A percentile compares a stretch with the other conserved stretches of the same genome.
These are phyloP conservation scores for Boletus rubescentipes DNA, from an alignment of 768 basidiomycete species.

Conservation along the genomic window DNA sequence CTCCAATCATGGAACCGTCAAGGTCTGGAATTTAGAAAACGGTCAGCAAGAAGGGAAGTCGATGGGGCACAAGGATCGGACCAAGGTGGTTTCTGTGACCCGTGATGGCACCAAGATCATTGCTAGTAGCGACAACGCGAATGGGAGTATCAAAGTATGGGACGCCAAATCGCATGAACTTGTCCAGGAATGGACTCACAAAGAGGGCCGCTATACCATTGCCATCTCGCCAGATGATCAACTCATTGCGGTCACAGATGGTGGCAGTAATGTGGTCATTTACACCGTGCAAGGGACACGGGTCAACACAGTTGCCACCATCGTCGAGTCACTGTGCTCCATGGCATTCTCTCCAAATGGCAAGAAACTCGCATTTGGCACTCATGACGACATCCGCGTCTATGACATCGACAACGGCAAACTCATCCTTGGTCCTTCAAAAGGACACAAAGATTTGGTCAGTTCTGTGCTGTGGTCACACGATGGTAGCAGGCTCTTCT, in stretches of 20 bases:
- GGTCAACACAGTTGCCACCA: too few relatives aligned
- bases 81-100: slow-evolving; percentile 5
- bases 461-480: slow-evolving; percentile 4
- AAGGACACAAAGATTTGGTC: background rate
- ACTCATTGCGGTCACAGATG: too few relatives aligned
- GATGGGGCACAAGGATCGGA: too few relatives aligned
- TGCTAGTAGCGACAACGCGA: background rate
- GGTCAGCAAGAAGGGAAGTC: too few relatives aligned
- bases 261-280: too few relatives aligned
- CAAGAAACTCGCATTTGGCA: background rate
- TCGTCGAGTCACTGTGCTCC: too few relatives aligned
- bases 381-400: background rate
- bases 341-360: slow-evolving; percentile 3
- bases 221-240: slow-evolving; percentile 3
- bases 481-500: slow-evolving; percentile 6
- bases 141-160: slow-evolving; percentile 1
- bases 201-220: background rate
- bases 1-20: too few relatives aligned
- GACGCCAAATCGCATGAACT: background rate
- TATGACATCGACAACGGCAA: background rate
- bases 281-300: too few relatives aligned
- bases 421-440: background rate
- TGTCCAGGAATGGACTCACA: slow-evolving; percentile 1
- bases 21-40: too few relatives aligned
- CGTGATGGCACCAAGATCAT: slow-evolving; percentile 1